Base-by-base conservation (phyloP, 495 filamentous ascomycete genomes). In the Talaromyces adpressus region DNA sequence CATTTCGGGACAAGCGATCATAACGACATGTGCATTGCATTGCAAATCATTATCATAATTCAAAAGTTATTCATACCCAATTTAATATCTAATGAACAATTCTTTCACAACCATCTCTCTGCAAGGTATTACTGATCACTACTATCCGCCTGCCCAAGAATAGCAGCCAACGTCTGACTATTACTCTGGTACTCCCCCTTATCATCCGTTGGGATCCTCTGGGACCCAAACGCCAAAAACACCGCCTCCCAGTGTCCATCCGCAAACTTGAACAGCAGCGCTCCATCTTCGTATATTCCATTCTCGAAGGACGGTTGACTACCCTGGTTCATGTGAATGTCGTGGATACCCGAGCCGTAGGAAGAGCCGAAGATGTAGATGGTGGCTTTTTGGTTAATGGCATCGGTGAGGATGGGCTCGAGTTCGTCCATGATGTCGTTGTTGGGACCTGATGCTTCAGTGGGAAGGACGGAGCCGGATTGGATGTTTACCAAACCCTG, bases 291-390 rank as follows among this genome's bases (percentile, higher is more conserved):
- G 25, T 68, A 73, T 16, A 72, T 69, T 8, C 74, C 74, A 61
- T 79, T 79, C 27, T 71, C 67, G 61, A 66, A 79, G 4, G 61
- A 57, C 12, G 67, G 65, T 39, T 67, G 58, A 66, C 69, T 77
- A 34, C 77, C 75, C 66, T 79, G 77, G 64, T 79, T 79, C 77
- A 78, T 77, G 63, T 79, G 77, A 3, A 79, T 64, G 64, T 79
- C 71, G 63, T 79, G 77, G 34, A 79, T 79, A 2, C 74, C 75
- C 16, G 69, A 59, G 47, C 68, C 69, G 63, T 70, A 77, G 6
- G 69, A 71, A 9, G 71, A 70, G 1, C 75, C 75, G 18, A 65
- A 73, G 36, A 79, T 70, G 61, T 73, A 79, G 29, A 70, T 63
- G 2, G 66, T 71, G 8, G 75, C 72, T 36, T 73, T 71, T 18